Evolutionary conservation across 73 alveolate genomes (phyloP).

Genomic region (Effrenium voratum): DNA sequence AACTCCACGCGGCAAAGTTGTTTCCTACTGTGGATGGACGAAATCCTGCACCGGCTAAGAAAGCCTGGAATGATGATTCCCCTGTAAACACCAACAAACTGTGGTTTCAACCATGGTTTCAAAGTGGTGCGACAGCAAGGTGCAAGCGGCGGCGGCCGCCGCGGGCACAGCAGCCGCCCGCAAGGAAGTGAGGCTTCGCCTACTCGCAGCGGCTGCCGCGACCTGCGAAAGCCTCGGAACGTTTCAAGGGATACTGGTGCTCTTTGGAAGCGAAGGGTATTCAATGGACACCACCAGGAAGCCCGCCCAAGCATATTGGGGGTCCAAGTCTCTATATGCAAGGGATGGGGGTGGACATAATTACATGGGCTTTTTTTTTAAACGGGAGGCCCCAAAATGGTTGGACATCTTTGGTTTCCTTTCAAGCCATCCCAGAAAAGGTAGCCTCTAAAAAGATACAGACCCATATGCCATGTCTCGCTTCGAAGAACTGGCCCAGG

Average conservation of each 20-base stretch:
- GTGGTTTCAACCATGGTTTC: neutral
- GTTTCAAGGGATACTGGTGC: too few relatives aligned
- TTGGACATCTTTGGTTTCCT: neutral
- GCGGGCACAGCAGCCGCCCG: conserved; percentile 57
- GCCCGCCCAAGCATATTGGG: too few relatives aligned
- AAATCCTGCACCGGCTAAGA: neutral
- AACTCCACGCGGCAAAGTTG: too few relatives aligned
- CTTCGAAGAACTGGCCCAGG: neutral
- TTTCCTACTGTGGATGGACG: too few relatives aligned
- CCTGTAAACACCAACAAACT: neutral
- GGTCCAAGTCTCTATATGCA: too few relatives aligned
- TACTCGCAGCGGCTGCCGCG: conserved; percentile 66
- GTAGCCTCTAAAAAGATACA: neutral
- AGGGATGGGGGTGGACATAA: too few relatives aligned
- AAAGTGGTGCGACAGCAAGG: neutral
- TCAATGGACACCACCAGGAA: too few relatives aligned
- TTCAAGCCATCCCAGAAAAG: too few relatives aligned
- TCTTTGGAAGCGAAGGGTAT: too few relatives aligned
- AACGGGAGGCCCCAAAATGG: neutral
- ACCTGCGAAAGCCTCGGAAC: too few relatives aligned
- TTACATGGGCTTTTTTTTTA: too few relatives aligned
- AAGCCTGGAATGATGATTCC: neutral
- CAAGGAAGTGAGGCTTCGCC: conserved; percentile 83
- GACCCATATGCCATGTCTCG: neutral
- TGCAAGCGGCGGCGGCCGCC: conserved; percentile 67